Percentiles rank a stretch among this genome's conserved stretches.
These are phyloP conservation scores for Termitomyces bulborhizus DNA, from an alignment of 768 basidiomycete species.

Conservation along the genomic window DNA sequence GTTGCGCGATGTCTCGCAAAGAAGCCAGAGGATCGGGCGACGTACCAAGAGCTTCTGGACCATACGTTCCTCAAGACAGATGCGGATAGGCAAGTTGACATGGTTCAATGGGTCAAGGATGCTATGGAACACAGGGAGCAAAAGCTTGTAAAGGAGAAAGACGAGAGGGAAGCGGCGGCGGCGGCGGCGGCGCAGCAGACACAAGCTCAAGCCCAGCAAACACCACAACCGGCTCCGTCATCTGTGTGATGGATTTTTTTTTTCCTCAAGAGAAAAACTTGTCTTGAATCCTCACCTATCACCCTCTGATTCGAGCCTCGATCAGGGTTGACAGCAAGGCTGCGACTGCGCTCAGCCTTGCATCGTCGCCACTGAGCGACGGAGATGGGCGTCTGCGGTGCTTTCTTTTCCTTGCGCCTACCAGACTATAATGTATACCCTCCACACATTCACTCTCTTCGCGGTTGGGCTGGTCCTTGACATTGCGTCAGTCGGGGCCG, in stretches of 20 bases:
- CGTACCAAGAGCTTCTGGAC: slow-evolving; percentile 75
- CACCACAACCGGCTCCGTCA: background rate
- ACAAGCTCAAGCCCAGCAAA: background rate
- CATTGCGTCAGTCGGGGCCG: background rate
- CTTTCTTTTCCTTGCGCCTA: too few relatives aligned
- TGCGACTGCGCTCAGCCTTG: background rate
- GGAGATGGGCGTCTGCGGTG: background rate
- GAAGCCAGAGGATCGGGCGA: slow-evolving; percentile 71
- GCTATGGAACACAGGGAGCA: slow-evolving; percentile 30
- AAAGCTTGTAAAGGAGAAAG: slow-evolving; percentile 8
- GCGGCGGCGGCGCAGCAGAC: background rate
- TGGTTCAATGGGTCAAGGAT: slow-evolving; percentile 73
- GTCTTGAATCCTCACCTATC: background rate
- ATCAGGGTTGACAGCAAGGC: background rate
- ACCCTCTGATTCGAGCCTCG: background rate
- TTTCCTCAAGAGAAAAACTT: background rate
- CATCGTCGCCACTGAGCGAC: background rate
- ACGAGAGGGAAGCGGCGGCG: slow-evolving; percentile 2
- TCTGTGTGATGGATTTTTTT: background rate
- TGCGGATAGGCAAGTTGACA: slow-evolving; percentile 55
- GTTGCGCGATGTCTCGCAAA: slow-evolving; percentile 77
- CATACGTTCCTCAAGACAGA: slow-evolving; percentile 77
- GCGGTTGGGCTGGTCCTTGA: slow-evolving; percentile 4
- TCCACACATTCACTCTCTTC: background rate
- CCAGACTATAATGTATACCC: slow-evolving; percentile 1